Evolutionary conservation across 768 basidiomycete genomes (phyloP), one percentile per base, ranked within the genome.

Genomic region (Cystofilobasidium bisporidii): DNA sequence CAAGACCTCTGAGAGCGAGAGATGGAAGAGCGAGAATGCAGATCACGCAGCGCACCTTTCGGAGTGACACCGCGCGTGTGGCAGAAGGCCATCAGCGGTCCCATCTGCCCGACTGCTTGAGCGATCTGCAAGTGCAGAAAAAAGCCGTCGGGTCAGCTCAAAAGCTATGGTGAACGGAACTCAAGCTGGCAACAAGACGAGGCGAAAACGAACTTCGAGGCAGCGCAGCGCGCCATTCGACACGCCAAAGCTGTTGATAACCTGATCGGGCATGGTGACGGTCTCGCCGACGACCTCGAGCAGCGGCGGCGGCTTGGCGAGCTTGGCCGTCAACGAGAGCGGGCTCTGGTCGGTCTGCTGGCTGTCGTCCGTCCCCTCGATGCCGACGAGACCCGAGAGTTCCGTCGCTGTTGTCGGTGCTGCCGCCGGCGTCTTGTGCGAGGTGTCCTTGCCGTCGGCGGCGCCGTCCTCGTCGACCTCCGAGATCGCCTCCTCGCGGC

Each of bases 141-240:
- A 43, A 10, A 50, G 30, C 26, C 33, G 24, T 0, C 17, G 28
- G 24, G 64, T 45, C 43, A 24, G 50, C 11, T 24, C 15, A 41
- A 40, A 20, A 15, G 45, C 5, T 47, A 8, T 48, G 6, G 17
- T 3, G 9, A 3, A 26, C 26, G 17, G 20, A 26, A 18, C 18
- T 40, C n/a, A 20, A 41, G 22, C n/a, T n/a, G n/a, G n/a, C n/a
- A n/a, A n/a, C 55, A 26, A 8, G 53, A 26, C 4, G 41, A 24
- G 41, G 22, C 12, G 15, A 14, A 18, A 2, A 65, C 60, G 26
- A 14, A 67, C 67, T 43, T 68, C 67, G 6, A 68, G 56, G 40
- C 67, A 68, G 15, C 67, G 40, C 61, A 68, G 55, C 61, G 61
- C 61, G 40, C 61, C 62, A 10, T 33, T 22, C n/a, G 67, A 62